phyloP scores from a whole-genome alignment of 495 filamentous ascomycete genomes.

The Hypoxylon subgilvum region DNA sequence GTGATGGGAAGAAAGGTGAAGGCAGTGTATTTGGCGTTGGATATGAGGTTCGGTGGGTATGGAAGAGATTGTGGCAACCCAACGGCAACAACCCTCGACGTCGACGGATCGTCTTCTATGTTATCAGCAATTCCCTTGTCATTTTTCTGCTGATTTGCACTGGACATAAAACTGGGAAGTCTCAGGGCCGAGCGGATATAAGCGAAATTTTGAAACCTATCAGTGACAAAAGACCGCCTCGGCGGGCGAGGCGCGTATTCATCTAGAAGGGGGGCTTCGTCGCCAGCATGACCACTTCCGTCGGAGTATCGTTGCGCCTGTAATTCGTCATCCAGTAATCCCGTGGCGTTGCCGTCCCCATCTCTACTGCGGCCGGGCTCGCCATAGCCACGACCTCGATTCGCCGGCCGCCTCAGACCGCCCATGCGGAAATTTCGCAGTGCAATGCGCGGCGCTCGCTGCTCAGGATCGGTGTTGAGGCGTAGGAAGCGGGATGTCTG shows the following conservation, averaged over 20 bases:
- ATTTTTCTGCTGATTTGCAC: slow-evolving; percentile 40
- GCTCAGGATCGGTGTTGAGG: slow-evolving; percentile 50
- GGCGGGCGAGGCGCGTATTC: slow-evolving; percentile 39
- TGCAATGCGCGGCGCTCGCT: slow-evolving; percentile 67
- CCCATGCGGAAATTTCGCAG: slow-evolving; percentile 71
- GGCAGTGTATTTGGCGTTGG: slow-evolving; percentile 97
- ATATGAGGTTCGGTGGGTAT: slow-evolving; percentile 85
- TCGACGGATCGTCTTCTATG: slow-evolving; percentile 60
- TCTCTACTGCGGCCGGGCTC: slow-evolving; percentile 63
- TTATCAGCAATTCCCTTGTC: slow-evolving; percentile 46
- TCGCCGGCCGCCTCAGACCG: slow-evolving; percentile 57
- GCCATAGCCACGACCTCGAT: slow-evolving; percentile 61
- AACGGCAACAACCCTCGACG: slow-evolving; percentile 58
- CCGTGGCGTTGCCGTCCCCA: slow-evolving; percentile 62
- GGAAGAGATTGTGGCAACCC: slow-evolving; percentile 57
- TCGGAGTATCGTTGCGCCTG: slow-evolving; percentile 59
- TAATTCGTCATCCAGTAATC: slow-evolving; percentile 60
- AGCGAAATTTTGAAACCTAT: slow-evolving; percentile 44
- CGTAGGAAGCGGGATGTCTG: slow-evolving; percentile 47
- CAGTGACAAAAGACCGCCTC: slow-evolving; percentile 44
- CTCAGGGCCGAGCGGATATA: slow-evolving; percentile 50
- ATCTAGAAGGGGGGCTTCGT: slow-evolving; percentile 70
- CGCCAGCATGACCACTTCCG: slow-evolving; percentile 58
- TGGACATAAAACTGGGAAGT: slow-evolving; percentile 60
- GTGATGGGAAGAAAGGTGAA: slow-evolving; percentile 93